phyloP scores from a whole-genome alignment of 371 early-diverging fungal genomes.

The Actinomucor elegans region DNA sequence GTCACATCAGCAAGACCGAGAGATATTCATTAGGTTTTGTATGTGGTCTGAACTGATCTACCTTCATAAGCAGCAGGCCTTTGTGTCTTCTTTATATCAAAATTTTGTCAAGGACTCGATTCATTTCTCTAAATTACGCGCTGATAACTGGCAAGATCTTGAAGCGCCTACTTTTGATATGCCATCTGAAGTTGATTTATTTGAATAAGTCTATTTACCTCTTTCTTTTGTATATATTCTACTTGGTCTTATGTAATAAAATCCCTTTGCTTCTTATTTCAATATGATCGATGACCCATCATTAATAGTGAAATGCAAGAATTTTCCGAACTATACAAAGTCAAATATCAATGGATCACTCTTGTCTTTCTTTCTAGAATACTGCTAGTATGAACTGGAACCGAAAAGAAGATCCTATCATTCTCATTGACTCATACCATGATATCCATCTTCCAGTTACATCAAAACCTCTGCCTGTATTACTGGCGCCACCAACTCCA shows the following conservation, averaged over 20 bases:
- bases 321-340: not conserved
- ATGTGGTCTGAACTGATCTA: constrained; percentile 48
- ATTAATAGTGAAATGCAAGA: too few relatives aligned
- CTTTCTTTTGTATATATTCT: not conserved
- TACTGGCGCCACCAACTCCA: constrained; percentile 4
- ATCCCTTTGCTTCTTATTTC: not conserved
- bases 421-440: not conserved
- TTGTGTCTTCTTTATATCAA: constrained; percentile 64
- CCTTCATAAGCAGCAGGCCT: constrained; percentile 53
- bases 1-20: constrained; percentile 52
- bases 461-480: constrained; percentile 10
- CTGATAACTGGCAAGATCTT: constrained; percentile 64
- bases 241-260: constrained; percentile 2
- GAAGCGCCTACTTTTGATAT: constrained; percentile 45
- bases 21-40: constrained; percentile 38
- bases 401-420: not conserved
- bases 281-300: not conserved
- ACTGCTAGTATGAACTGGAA: not conserved
- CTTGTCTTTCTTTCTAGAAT: not conserved
- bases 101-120: constrained; percentile 59
- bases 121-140: constrained; percentile 51
- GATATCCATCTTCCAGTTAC: constrained; percentile 2
- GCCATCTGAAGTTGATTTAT: constrained; percentile 47
- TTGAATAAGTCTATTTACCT: constrained; percentile 25
- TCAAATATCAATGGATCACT: too few relatives aligned